These are phyloP conservation scores for Gossypium turneri DNA, from an alignment of 345 rosid species.

Conservation along the genomic window DNA sequence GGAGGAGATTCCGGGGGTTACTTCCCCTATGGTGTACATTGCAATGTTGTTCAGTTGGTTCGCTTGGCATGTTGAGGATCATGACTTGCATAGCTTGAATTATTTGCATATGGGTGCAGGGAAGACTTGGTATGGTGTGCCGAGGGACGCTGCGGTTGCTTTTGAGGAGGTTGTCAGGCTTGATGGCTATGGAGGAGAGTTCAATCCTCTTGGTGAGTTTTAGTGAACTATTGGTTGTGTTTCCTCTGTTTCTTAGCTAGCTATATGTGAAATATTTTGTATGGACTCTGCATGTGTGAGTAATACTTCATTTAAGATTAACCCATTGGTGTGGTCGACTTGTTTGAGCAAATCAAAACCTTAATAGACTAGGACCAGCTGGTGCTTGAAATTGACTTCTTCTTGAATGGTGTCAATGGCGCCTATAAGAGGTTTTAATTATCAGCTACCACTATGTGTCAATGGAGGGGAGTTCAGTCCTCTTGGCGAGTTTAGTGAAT, in stretches of 20 bases:
- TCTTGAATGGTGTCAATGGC: neutral
- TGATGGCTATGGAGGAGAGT: constrained; percentile 92
- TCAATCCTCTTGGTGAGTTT: constrained; percentile 87
- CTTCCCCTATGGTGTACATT: constrained; percentile 93
- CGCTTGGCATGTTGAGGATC: constrained; percentile 99
- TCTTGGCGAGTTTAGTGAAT: too few relatives aligned
- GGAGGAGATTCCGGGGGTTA: constrained; percentile 97
- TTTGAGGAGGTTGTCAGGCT: constrained; percentile 95
- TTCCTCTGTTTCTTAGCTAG: constrained; percentile 27
- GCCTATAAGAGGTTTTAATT: neutral
- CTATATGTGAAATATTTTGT: neutral
- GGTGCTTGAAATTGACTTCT: neutral
- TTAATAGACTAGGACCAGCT: neutral
- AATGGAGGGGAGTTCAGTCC: too few relatives aligned
- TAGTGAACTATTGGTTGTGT: neutral
- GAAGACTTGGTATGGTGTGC: constrained; percentile 99
- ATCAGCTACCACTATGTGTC: too few relatives aligned
- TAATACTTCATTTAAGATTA: neutral
- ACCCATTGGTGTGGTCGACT: neutral
- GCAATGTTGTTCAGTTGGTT: constrained; percentile 99
- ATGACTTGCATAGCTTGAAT: constrained; percentile 95
- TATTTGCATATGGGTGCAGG: constrained; percentile 94
- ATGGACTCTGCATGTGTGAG: neutral
- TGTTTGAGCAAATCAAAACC: neutral
- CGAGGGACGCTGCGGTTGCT: constrained; percentile 83